Conservation (phyloP, 31 red algal species). For the Asparagopsis taxiformis region DNA sequence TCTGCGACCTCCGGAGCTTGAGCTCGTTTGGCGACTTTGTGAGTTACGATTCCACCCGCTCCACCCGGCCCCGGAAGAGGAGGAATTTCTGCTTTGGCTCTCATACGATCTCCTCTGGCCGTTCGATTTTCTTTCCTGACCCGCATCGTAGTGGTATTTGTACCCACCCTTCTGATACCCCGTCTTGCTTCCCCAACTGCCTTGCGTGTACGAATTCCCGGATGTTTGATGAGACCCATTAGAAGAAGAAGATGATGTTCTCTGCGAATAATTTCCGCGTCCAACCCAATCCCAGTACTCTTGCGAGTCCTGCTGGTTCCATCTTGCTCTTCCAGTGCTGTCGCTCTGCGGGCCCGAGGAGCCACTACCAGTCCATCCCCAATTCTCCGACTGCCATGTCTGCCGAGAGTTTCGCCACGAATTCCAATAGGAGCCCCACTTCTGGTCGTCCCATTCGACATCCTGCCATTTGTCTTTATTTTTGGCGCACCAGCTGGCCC, state of each 20-base stretch:
- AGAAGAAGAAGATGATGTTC: slow-evolving; percentile 15
- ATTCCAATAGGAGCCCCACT: slow-evolving; percentile 57
- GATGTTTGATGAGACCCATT: background rate
- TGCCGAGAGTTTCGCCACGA: slow-evolving; percentile 40
- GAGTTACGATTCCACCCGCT: slow-evolving; percentile 8
- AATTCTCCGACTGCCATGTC: slow-evolving; percentile 23
- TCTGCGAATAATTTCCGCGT: slow-evolving; percentile 3
- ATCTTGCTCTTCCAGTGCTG: slow-evolving; percentile 5
- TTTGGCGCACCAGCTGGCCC: slow-evolving; percentile 61
- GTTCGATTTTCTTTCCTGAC: background rate
- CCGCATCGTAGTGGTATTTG: slow-evolving; percentile 27
- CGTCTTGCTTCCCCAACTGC: slow-evolving; percentile 10
- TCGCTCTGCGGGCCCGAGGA: too few species aligned
- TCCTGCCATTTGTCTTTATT: slow-evolving; percentile 56
- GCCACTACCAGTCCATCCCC: too few species aligned
- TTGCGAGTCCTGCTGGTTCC: slow-evolving; percentile 40
- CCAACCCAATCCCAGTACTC: slow-evolving; percentile 63
- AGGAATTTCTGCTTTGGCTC: background rate
- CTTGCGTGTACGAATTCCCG: slow-evolving; percentile 8
- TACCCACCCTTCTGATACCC: slow-evolving; percentile 49
- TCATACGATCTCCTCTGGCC: slow-evolving; percentile 1
- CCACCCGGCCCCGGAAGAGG: too few species aligned
- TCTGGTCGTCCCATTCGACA: slow-evolving; percentile 44
- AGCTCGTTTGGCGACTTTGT: slow-evolving; percentile 1
- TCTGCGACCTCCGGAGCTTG: slow-evolving; percentile 23